Evolutionary conservation across 441 rosid species (phyloP).

Genomic region (Raphanus hybrid): DNA sequence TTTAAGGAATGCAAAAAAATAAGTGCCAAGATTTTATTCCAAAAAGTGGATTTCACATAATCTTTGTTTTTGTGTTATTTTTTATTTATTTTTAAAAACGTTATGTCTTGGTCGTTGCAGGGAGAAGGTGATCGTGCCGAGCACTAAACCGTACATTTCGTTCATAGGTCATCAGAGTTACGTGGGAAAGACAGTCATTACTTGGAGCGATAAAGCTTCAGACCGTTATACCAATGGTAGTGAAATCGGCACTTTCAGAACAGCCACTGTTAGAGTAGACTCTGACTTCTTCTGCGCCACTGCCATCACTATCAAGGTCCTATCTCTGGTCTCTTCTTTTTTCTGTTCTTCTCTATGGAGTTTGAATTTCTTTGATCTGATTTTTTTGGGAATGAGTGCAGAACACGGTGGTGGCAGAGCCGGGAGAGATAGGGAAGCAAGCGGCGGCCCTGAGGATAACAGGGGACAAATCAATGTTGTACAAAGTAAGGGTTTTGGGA

Average conservation of each 20-base stretch:
- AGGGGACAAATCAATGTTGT: conserved; percentile 82
- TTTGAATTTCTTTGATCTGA: not conserved
- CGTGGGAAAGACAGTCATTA: conserved; percentile 53
- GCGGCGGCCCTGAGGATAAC: conserved; percentile 78
- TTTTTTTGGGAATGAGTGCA: conserved; percentile 41
- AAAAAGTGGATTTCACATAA: not conserved
- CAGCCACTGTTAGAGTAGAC: conserved; percentile 73
- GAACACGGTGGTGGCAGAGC: conserved; percentile 76
- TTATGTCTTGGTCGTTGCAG: conserved; percentile 44
- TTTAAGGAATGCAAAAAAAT: not conserved
- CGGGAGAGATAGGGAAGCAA: conserved; percentile 80
- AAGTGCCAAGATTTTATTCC: not conserved
- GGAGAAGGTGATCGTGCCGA: conserved; percentile 79
- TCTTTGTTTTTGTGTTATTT: not conserved
- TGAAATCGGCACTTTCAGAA: conserved; percentile 70
- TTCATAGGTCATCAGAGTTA: conserved; percentile 63
- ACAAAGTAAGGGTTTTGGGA: conserved; percentile 70
- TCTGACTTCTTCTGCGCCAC: conserved; percentile 85
- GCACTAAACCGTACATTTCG: conserved; percentile 72
- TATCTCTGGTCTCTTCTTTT: not conserved
- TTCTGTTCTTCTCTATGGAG: not conserved
- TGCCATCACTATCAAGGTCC: conserved; percentile 83
- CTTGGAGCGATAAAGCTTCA: conserved; percentile 82
- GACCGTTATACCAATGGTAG: conserved; percentile 55
- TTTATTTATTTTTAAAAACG: not conserved